Base-by-base conservation (phyloP, 192 early-diverging fungal species). In the Linnemannia exigua region DNA sequence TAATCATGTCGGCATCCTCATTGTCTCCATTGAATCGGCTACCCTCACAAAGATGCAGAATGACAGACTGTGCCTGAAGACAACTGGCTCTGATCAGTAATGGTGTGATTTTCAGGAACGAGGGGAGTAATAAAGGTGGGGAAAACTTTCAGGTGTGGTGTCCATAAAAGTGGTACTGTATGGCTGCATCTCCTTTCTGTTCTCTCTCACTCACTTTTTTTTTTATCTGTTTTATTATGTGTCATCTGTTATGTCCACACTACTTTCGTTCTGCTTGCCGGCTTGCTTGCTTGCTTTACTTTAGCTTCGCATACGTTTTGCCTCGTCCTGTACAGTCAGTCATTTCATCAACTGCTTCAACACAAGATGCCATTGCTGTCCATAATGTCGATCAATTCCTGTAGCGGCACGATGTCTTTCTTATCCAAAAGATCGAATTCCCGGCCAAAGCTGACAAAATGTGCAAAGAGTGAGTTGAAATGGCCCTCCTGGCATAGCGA, bases 381-480 rank as follows among this genome's bases (percentile, higher is more conserved):
- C 88, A 88, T 88, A 31, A 77, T 75, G 19, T 89, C 89, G 72
- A 98, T 95, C 47, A 98, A 89, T n/a, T 97, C 96, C 36, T 88
- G 86, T 89, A 99, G 87, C 16, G 97, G 95, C 31, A 91, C 88
- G 74, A 96, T 87, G 68, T 99, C 98, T 89, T 97, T 98, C 85
- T 95, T 95, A 54, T 98, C 97, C 51, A 99, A 77, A 52, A 98
- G 89, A 77, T 98, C 97, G 91, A 98, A 99, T 87, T 97, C 97
- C 77, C 92, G 93, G 19, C 93, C 93, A 89, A 99, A 99, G 14
- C 95, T 95, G 50, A 97, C 92, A 87, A 99, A 96, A 79, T 99
- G 97, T 5, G 98, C 96, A 93, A 98, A 98, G 19, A 99, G 89
- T 2, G 98, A 96, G 91, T 99, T 99, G 76, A 98, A 92, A 79